Evolutionary conservation across 139 green algal species (phyloP).

Genomic region (Coelastrella sp.): DNA sequence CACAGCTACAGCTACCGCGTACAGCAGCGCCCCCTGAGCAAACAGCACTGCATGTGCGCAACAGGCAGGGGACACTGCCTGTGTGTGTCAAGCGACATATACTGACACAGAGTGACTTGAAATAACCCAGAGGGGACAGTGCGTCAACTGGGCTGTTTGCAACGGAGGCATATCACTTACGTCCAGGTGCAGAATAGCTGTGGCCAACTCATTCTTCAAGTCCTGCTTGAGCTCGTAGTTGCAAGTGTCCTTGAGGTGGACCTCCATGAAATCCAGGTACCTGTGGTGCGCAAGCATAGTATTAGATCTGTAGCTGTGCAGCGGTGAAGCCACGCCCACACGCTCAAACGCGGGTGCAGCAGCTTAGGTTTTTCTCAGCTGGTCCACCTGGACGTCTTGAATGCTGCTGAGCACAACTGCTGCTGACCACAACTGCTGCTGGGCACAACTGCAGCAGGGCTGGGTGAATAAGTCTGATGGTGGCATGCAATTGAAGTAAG

Average conservation of each 20-base stretch:
- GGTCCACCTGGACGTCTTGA: not conserved
- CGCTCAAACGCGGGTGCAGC: no score
- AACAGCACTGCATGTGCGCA: not conserved
- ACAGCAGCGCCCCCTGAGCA: no score
- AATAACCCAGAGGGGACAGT: no score
- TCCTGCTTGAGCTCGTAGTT: conserved; percentile 43
- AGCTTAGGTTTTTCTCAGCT: not conserved
- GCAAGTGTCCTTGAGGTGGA: conserved; percentile 44
- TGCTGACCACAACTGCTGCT: no score
- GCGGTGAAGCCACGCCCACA: no score
- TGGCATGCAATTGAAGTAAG: not conserved
- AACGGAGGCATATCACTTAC: conserved; percentile 4
- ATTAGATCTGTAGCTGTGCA: not conserved
- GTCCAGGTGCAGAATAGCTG: conserved; percentile 54
- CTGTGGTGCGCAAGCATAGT: conserved; percentile 1
- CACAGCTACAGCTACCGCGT: no score
- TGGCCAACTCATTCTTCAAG: conserved; percentile 43
- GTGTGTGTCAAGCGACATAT: not conserved
- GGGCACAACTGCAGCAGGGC: not conserved
- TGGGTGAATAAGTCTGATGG: not conserved
- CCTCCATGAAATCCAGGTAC: conserved; percentile 61
- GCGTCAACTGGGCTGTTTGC: no score
- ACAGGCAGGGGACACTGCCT: not conserved
- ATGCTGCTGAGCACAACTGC: not conserved
- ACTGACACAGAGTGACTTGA: no score